These are phyloP conservation scores for Celoporthe dispersa DNA, from an alignment of 2,329 filamentous ascomycete genomes.

Conservation along the genomic window DNA sequence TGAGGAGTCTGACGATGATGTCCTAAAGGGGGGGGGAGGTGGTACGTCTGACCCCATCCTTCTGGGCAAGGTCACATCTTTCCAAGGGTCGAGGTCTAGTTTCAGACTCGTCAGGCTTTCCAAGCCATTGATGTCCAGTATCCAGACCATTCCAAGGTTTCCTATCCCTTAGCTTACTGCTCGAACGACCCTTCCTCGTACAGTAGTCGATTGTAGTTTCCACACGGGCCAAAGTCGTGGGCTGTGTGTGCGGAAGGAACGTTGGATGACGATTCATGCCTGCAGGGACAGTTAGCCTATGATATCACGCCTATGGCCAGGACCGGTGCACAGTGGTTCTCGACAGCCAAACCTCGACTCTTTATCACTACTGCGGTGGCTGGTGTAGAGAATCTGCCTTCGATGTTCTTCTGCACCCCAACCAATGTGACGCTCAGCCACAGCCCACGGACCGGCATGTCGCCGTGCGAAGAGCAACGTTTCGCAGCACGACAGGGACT, in stretches of 20 bases:
- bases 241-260: neutral
- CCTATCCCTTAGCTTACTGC: neutral
- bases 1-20: neutral
- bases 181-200: neutral
- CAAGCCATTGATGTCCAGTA: neutral
- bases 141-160: neutral
- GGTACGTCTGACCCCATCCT: neutral
- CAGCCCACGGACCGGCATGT: slow-evolving; percentile 6
- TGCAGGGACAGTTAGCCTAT: neutral
- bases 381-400: neutral
- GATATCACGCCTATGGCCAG: neutral
- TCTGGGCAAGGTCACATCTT: neutral
- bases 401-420: neutral
- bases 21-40: neutral
- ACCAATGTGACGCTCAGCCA: slow-evolving; percentile 12
- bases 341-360: neutral
- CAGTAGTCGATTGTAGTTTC: neutral
- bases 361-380: neutral
- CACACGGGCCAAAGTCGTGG: neutral
- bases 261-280: neutral
- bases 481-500: neutral
- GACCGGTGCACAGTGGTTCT: neutral
- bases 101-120: neutral
- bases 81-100: neutral
- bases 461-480: neutral